These are phyloP conservation scores for Adiantum capillusveneris DNA, from an alignment of 75 land plant species.

Conservation along the genomic window DNA sequence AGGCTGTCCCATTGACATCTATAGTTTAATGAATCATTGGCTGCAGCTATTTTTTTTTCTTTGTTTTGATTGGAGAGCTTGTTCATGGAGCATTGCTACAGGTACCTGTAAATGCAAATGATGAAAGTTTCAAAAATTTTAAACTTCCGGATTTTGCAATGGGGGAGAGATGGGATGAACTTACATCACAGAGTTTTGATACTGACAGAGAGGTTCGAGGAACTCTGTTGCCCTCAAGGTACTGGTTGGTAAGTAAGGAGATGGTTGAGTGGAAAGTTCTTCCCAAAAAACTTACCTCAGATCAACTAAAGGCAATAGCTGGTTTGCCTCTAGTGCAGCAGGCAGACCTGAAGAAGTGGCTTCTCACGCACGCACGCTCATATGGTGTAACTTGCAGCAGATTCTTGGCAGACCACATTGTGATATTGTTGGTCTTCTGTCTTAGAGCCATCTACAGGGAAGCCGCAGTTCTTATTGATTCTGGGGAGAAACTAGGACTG, in stretches of 20 bases:
- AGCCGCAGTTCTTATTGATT: conserved; percentile 17
- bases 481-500: not conserved
- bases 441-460: conserved; percentile 49
- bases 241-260: conserved; percentile 43
- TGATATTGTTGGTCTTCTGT: conserved; percentile 49
- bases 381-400: conserved; percentile 55
- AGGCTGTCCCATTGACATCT: too few relatives aligned
- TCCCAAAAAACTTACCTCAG: conserved; percentile 27
- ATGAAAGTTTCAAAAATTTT: too few relatives aligned
- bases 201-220: not conserved
- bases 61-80: not conserved
- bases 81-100: not conserved
- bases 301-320: conserved; percentile 21
- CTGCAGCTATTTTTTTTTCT: too few relatives aligned
- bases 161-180: conserved; percentile 2
- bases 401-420: conserved; percentile 53
- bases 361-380: conserved; percentile 29
- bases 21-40: too few relatives aligned
- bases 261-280: conserved; percentile 47
- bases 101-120: not conserved
- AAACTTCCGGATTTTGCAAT: conserved; percentile 4
- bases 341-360: conserved; percentile 40
- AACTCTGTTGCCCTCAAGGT: not conserved
- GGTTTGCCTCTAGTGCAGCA: conserved; percentile 18
- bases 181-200: not conserved